phyloP scores from a whole-genome alignment of 2,329 filamentous ascomycete species.

The Cytospora paraplurivora region DNA sequence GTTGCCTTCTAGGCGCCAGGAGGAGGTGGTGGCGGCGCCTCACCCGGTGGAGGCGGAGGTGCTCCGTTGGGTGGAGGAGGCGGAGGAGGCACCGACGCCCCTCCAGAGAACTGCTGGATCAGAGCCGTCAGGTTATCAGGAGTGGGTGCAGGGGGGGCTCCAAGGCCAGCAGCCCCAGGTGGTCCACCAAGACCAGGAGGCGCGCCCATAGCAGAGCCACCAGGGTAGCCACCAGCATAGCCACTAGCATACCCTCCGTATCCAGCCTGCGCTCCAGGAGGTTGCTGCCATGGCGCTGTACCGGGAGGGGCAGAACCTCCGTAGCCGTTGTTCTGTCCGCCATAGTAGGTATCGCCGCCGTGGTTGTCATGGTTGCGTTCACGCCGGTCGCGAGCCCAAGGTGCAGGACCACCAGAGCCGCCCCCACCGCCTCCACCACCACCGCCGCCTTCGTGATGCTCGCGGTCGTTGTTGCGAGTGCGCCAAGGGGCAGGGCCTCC shows the following conservation, averaged over 20 bases:
- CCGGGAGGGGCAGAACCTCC: constrained; percentile 39
- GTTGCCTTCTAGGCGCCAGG: constrained; percentile 33
- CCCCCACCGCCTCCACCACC: constrained; percentile 34
- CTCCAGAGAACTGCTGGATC: constrained; percentile 61
- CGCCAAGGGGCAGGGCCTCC: constrained; percentile 84
- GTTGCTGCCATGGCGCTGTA: constrained; percentile 64
- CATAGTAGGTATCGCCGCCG: constrained; percentile 48
- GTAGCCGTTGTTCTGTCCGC: constrained; percentile 44
- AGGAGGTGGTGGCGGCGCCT: constrained; percentile 40
- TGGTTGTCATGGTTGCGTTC: constrained; percentile 52
- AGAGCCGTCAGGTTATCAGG: constrained; percentile 62
- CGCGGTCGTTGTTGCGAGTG: constrained; percentile 55
- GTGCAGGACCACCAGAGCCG: constrained; percentile 52
- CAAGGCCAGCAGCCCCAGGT: constrained; percentile 50
- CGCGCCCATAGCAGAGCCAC: constrained; percentile 44
- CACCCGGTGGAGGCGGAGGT: constrained; percentile 42
- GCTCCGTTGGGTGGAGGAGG: constrained; percentile 38
- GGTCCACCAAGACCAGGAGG: constrained; percentile 44
- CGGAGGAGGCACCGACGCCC: constrained; percentile 34
- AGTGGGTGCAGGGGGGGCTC: constrained; percentile 54
- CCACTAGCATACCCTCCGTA: constrained; percentile 58
- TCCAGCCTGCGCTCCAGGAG: constrained; percentile 45
- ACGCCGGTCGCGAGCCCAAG: constrained; percentile 63
- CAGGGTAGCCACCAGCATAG: constrained; percentile 38
- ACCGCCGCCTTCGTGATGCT: constrained; percentile 41